Evolutionary conservation across 2,329 filamentous ascomycete genomes (phyloP), one percentile per base, ranked within the genome.

Genomic region (Pestalotiopsis sp.): DNA sequence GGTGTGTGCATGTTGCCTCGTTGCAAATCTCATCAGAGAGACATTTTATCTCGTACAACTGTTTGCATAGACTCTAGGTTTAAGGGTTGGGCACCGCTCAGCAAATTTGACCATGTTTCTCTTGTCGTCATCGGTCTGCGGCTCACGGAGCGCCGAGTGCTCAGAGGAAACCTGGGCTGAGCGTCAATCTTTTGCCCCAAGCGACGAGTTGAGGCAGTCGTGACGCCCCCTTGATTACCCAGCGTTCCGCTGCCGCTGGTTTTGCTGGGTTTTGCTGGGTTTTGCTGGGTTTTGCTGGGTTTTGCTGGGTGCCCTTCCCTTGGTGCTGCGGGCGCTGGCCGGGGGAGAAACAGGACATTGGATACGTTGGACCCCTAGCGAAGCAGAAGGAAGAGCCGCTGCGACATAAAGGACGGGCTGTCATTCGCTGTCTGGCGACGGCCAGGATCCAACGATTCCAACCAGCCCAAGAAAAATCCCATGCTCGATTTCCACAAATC

Each of bases 171-270:
- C 12, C 25, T 23, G 59, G 59, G 27, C 27, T 52, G 59, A 38
- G 25, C 36, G 59, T 61, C 59, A 61, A 61, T 61, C 59, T 36
- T n/a, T 61, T 61, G n/a, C 59, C 59, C 17, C 25, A 61, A 61
- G 27, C n/a, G n/a, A 41, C 14, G 59, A 61, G 31, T 27, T 61
- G 59, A 61, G n/a, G 59, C 59, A 61, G 31, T 61, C 59, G 31
- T 39, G 59, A 38, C 59, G 31, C 59, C 31, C 59, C 59, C 31
- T 38, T 27, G n/a, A 61, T 52, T 52, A 39, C 13, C 59, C 59
- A 36, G 59, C 59, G 27, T 38, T 38, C 25, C n/a, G 9, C n/a
- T 36, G 59, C 59, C 27, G 59, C 57, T 31, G 57, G 57, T 12
- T 59, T 5, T 59, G n/a, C 41, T 17, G 45, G 17, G 45, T n/a